phyloP scores from a whole-genome alignment of 1,284 basidiomycete genomes.

The Violaceomyces palustris region DNA sequence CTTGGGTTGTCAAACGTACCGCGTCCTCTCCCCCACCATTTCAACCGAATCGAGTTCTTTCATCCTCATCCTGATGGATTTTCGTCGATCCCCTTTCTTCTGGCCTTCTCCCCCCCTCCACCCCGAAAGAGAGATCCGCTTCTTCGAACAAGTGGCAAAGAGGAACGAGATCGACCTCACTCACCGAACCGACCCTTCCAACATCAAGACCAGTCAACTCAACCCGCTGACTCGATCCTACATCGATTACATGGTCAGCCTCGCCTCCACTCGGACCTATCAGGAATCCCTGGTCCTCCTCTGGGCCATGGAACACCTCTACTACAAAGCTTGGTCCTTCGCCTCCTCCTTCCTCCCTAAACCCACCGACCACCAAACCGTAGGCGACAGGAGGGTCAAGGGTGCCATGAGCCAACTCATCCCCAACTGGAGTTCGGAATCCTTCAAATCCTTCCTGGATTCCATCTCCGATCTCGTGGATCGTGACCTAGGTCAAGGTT shows the following conservation, averaged over 20 bases:
- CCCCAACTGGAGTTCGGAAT: constrained; percentile 63
- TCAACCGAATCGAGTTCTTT: not conserved
- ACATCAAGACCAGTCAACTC: not conserved
- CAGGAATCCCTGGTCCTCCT: constrained; percentile 66
- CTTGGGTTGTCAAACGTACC: too few species aligned
- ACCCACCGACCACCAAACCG: too few species aligned
- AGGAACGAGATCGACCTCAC: constrained; percentile 55
- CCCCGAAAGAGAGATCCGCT: constrained; percentile 62
- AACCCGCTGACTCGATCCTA: constrained; percentile 57
- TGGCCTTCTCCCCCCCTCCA: constrained; percentile 56
- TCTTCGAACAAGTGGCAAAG: constrained; percentile 61
- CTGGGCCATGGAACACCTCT: constrained; percentile 69
- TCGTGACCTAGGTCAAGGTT: constrained; percentile 30
- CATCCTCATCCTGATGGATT: not conserved
- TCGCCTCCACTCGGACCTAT: constrained; percentile 57
- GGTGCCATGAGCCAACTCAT: constrained; percentile 1
- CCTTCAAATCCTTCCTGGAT: constrained; percentile 63
- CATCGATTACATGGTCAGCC: constrained; percentile 65
- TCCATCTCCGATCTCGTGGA: constrained; percentile 61
- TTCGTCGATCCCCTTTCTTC: not conserved
- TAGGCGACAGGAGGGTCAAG: not conserved
- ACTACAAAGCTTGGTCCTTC: constrained; percentile 65
- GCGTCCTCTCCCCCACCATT: not conserved
- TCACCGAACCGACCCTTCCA: not conserved
- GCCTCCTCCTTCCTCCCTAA: constrained; percentile 32